A percentile compares a stretch with the other conserved stretches of the same genome.
These are phyloP conservation scores for Ophiocordyceps camponoti-saundersi DNA, from an alignment of 2,329 filamentous ascomycete species.

Conservation along the genomic window DNA sequence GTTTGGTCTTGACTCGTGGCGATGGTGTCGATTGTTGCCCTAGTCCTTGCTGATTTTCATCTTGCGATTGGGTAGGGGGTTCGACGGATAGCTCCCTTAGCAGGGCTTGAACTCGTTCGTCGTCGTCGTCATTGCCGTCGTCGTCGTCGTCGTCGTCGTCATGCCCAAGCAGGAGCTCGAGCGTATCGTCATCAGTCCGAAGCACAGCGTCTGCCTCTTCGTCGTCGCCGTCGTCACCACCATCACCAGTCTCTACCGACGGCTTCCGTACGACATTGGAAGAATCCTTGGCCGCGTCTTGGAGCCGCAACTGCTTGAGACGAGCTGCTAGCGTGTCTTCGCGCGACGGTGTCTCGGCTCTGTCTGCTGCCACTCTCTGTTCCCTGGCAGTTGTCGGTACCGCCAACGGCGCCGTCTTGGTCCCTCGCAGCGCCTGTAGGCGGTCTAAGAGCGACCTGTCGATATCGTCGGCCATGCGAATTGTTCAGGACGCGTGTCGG, in stretches of 20 bases:
- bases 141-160: conserved; percentile 13
- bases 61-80: conserved; percentile 9
- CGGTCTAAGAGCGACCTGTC: conserved; percentile 35
- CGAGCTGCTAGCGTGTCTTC: conserved; percentile 35
- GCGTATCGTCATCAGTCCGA: conserved; percentile 31
- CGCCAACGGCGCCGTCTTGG: conserved; percentile 16
- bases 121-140: conserved; percentile 7
- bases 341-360: conserved; percentile 22
- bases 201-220: conserved; percentile 22
- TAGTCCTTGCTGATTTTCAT: neutral
- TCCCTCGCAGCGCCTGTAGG: conserved; percentile 30
- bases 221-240: conserved; percentile 11
- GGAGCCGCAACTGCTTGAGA: conserved; percentile 31
- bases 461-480: conserved; percentile 15
- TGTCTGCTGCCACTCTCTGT: conserved; percentile 1
- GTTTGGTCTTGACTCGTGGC: neutral
- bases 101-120: conserved; percentile 17
- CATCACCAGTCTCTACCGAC: neutral
- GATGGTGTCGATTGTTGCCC: neutral
- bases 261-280: neutral
- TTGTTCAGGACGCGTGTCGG: neutral
- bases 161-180: conserved; percentile 32
- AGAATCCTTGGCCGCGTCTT: conserved; percentile 2
- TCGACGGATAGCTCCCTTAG: conserved; percentile 19
- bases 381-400: too few species aligned